Conservation (phyloP, 805 yeast genomes). For the Suhomyces kilbournensis region DNA sequence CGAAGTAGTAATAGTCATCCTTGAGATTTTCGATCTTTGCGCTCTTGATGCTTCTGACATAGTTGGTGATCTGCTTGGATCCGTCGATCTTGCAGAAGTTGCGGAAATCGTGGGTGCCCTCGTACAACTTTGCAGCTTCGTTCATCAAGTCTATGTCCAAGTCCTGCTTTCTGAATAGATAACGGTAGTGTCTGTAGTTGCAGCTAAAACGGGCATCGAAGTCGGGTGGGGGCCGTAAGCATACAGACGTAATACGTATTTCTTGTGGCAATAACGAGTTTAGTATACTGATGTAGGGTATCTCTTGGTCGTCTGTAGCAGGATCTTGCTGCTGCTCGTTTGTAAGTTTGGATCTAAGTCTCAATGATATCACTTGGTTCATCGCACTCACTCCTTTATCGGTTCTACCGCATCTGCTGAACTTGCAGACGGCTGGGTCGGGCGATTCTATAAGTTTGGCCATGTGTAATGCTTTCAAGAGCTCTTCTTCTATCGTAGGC, state of each 20-base stretch:
- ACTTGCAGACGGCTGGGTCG: constrained; percentile 61
- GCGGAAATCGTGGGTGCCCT: constrained; percentile 86
- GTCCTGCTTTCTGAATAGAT: constrained; percentile 56
- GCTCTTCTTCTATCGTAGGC: constrained; percentile 81
- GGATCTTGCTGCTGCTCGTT: constrained; percentile 60
- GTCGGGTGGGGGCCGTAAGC: constrained; percentile 74
- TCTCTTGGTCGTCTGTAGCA: constrained; percentile 59
- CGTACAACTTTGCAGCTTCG: constrained; percentile 57
- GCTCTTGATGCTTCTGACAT: constrained; percentile 56
- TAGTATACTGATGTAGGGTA: constrained; percentile 71
- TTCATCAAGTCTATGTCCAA: constrained; percentile 68
- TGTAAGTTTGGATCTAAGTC: constrained; percentile 66
- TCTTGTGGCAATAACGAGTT: constrained; percentile 80
- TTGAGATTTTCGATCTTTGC: constrained; percentile 45
- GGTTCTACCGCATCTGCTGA: constrained; percentile 92
- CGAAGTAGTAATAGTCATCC: constrained; percentile 61
- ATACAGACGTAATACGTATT: constrained; percentile 75
- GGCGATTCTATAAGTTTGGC: constrained; percentile 62
- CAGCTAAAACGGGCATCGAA: constrained; percentile 96
- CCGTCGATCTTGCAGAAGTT: constrained; percentile 95
- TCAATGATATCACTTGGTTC: constrained; percentile 85
- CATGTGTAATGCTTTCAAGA: constrained; percentile 67
- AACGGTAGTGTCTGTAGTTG: constrained; percentile 77
- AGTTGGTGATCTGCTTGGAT: constrained; percentile 84
- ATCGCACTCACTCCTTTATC: constrained; percentile 97